Evolutionary conservation across 2,329 filamentous ascomycete genomes (phyloP).

Genomic region (Colletotrichum phormii): DNA sequence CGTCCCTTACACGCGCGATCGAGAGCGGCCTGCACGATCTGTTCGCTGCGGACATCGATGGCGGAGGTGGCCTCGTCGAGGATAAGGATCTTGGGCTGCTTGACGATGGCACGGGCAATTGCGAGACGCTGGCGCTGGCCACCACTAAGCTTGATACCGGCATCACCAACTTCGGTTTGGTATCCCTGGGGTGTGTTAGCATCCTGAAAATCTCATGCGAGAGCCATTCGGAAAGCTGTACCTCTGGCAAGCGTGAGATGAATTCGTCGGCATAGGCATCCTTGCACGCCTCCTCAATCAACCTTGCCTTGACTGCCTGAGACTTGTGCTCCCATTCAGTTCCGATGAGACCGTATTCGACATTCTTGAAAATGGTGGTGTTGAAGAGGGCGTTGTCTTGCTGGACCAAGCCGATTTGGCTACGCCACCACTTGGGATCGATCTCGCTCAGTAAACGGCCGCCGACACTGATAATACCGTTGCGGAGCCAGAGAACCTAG

Average conservation of each 20-base stretch:
- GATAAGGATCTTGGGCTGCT: constrained; percentile 67
- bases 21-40: constrained; percentile 61
- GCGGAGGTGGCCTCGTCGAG: constrained; percentile 73
- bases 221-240: constrained; percentile 44
- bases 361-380: constrained; percentile 63
- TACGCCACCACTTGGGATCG: constrained; percentile 90
- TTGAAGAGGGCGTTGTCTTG: constrained; percentile 69
- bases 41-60: constrained; percentile 68
- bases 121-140: constrained; percentile 73
- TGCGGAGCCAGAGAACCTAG: constrained; percentile 52
- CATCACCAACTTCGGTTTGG: constrained; percentile 72
- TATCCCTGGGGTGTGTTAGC: constrained; percentile 56
- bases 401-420: constrained; percentile 90
- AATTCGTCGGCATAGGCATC: constrained; percentile 66
- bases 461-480: constrained; percentile 35
- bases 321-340: constrained; percentile 50
- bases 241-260: constrained; percentile 59
- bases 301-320: constrained; percentile 51
- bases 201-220: constrained; percentile 10
- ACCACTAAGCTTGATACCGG: constrained; percentile 74
- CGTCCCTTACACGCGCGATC: constrained; percentile 60
- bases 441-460: constrained; percentile 67
- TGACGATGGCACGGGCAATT: constrained; percentile 67
- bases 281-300: constrained; percentile 60
- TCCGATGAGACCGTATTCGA: constrained; percentile 56